Evolutionary conservation across 2,329 filamentous ascomycete genomes (phyloP).

Genomic region (Penicillium aurantiogriseum): DNA sequence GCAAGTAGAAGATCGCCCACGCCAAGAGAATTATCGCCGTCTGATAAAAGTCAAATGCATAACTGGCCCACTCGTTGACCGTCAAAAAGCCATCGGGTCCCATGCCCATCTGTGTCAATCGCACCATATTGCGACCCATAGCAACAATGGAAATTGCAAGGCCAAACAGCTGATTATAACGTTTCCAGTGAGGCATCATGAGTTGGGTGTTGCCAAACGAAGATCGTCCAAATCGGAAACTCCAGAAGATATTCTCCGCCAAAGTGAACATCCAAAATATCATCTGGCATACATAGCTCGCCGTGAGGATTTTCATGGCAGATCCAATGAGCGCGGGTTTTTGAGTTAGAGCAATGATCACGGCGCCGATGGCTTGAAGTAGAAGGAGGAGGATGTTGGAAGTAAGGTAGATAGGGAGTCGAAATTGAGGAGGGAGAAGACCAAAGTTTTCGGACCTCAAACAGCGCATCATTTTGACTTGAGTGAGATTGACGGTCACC

Average conservation of each 20-base stretch:
- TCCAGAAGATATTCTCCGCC: not conserved
- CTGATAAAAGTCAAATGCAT: not conserved
- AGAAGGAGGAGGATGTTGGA: not conserved
- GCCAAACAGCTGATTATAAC: not conserved
- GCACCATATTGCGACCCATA: not conserved
- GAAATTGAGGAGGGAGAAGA: not conserved
- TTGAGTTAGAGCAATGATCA: not conserved
- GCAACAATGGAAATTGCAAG: not conserved
- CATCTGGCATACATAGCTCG: not conserved
- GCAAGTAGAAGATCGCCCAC: not conserved
- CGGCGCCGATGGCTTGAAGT: not conserved
- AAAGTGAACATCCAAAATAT: not conserved
- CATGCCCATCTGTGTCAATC: not conserved
- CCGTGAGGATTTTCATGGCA: not conserved
- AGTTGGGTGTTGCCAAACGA: not conserved
- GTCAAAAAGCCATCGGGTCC: not conserved
- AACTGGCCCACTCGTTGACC: not conserved
- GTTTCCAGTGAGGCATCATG: not conserved
- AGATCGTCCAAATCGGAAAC: not conserved
- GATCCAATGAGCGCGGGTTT: not conserved
- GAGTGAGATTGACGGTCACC: not conserved
- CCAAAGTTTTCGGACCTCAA: not conserved
- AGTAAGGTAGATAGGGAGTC: not conserved
- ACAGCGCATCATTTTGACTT: not conserved
- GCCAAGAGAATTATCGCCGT: not conserved